Conservation (phyloP, 805 yeast species). For the Hanseniaspora hatyaiensis region DNA sequence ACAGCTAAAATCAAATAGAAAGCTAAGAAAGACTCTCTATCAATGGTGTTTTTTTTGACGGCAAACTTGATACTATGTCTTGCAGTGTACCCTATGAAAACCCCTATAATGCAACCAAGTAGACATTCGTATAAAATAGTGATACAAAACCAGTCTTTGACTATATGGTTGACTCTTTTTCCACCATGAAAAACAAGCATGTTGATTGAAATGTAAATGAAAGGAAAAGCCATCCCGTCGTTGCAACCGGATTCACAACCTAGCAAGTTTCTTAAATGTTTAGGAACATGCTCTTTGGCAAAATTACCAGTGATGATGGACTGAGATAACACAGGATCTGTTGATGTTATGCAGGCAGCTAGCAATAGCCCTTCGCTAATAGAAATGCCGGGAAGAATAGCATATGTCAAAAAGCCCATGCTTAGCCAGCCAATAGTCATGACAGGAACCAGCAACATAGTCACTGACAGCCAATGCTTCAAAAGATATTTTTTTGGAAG, state of each 20-base stretch:
- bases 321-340: constrained; percentile 90
- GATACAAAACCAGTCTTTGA: constrained; percentile 67
- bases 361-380: constrained; percentile 64
- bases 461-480: constrained; percentile 68
- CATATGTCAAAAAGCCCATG: constrained; percentile 69
- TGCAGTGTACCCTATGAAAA: constrained; percentile 56
- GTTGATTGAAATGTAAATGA: constrained; percentile 59
- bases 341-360: constrained; percentile 84
- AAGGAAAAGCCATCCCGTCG: constrained; percentile 95
- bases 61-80: constrained; percentile 65
- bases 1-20: constrained; percentile 73
- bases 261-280: constrained; percentile 64
- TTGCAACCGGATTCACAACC: constrained; percentile 82
- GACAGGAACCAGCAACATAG: constrained; percentile 64
- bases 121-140: constrained; percentile 73
- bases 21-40: constrained; percentile 78
- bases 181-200: constrained; percentile 51
- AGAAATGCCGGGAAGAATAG: constrained; percentile 56
- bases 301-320: constrained; percentile 88
- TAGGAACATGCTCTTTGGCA: constrained; percentile 63
- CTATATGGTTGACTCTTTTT: constrained; percentile 38
- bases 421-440: constrained; percentile 87
- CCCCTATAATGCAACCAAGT: constrained; percentile 68
- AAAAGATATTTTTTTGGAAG: constrained; percentile 81
- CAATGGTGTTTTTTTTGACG: constrained; percentile 56